Base-by-base conservation (phyloP, 768 basidiomycete species). In the Hygrocybe coccinea region DNA sequence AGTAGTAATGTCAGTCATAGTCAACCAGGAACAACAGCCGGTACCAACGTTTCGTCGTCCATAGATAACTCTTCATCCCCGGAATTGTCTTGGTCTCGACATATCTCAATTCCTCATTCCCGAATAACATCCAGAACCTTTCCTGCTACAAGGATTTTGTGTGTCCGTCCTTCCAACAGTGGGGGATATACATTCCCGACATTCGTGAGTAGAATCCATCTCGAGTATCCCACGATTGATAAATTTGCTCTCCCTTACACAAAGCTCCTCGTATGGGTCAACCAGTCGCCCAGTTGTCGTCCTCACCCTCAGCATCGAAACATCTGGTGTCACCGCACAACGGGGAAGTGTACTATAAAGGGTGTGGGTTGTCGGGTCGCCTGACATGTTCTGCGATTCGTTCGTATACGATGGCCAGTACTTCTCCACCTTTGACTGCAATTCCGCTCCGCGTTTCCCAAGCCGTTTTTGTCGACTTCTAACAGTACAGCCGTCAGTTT, bases 151-250 rank as follows among this genome's bases (percentile, higher is more conserved):
- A n/a, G n/a, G n/a, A n/a, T n/a, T n/a, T n/a, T n/a, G n/a, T n/a
- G n/a, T n/a, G n/a, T n/a, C n/a, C n/a, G n/a, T n/a, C n/a, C n/a
- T n/a, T n/a, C n/a, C 25, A 99, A 74, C 34, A 91, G 80, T 0
- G 89, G 83, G 0, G 95, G 97, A n/a, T 34, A 98, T 80, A 67
- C 97, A 95, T 2, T 98, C 97, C 97, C 97, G 98, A 69, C 98
- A 98, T 63, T 98, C 95, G 67, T 99, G 97, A 14, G 90, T 94
- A 69, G 95, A 98, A 69, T 98, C 97, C 74, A 88, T 80, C 63
- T 97, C 95, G 61, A 98, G 73, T 38, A 88, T 89, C 4, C 89
- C 91, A 50, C 91, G 82, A 64, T 92, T 86, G 61, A 98, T 97
- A 62, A 92, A 92, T 63, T 89, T 89, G 71, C 87, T 89, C 71